Percentiles rank a stretch among this genome's conserved stretches.
Conservation (phyloP, 805 yeast genomes). For the Blastobotrys chiropterorum region DNA sequence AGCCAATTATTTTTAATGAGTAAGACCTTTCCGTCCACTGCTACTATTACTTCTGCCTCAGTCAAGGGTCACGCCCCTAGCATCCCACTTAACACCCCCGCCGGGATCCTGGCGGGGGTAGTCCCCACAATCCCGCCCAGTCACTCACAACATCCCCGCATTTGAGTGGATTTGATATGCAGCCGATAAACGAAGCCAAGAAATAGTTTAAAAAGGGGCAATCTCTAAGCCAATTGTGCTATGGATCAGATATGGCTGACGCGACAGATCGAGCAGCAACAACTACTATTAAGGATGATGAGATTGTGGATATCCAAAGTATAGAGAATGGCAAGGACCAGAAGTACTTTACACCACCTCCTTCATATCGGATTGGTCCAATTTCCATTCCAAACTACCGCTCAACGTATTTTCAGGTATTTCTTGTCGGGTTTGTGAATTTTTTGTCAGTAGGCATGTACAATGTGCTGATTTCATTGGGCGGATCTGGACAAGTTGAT, state of each 20-base stretch:
- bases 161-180: slow-evolving; percentile 4
- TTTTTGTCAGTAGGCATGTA: slow-evolving; percentile 35
- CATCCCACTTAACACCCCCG: neutral
- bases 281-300: neutral
- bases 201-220: neutral
- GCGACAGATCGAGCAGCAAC: no score
- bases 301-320: neutral
- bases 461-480: slow-evolving; percentile 44
- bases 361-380: slow-evolving; percentile 8
- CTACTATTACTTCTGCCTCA: no score
- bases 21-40: no score
- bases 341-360: neutral
- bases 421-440: slow-evolving; percentile 15
- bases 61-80: no score
- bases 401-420: slow-evolving; percentile 10
- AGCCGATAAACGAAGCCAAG: slow-evolving; percentile 1
- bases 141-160: neutral
- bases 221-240: neutral
- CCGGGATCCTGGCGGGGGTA: neutral
- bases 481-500: slow-evolving; percentile 36
- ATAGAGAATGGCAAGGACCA: neutral
- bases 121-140: neutral
- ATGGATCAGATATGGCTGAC: no score
- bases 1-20: neutral
- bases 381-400: slow-evolving; percentile 6